Evolutionary conservation across 2,329 filamentous ascomycete genomes (phyloP).

Genomic region (Cordyceps fumosorosea): DNA sequence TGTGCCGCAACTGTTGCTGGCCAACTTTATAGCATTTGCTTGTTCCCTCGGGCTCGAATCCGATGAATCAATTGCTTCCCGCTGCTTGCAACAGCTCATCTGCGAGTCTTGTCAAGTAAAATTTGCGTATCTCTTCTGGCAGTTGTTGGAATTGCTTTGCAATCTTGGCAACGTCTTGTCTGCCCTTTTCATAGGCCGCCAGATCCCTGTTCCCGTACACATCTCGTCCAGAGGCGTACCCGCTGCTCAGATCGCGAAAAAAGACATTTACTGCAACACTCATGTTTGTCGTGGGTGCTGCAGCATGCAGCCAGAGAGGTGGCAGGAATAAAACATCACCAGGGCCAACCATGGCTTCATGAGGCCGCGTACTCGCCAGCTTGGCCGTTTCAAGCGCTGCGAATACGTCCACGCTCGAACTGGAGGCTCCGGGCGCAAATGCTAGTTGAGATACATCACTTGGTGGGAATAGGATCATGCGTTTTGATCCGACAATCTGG

Average conservation of each 20-base stretch:
- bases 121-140: conserved; percentile 59
- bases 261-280: conserved; percentile 87
- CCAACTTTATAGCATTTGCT: not conserved
- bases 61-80: conserved; percentile 14
- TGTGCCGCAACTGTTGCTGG: too few species aligned
- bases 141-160: conserved; percentile 56
- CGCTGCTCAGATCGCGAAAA: conserved; percentile 63
- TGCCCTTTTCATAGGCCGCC: conserved; percentile 74
- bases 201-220: conserved; percentile 86
- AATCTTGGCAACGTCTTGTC: conserved; percentile 65
- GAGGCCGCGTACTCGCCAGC: conserved; percentile 49
- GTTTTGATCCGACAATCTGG: conserved; percentile 69
- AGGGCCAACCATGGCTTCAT: conserved; percentile 58
- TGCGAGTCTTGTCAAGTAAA: conserved; percentile 68
- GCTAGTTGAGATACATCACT: conserved; percentile 62
- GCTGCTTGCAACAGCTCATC: conserved; percentile 49
- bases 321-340: conserved; percentile 79
- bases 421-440: conserved; percentile 72
- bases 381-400: conserved; percentile 33
- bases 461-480: conserved; percentile 71
- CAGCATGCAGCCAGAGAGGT: conserved; percentile 77
- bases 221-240: conserved; percentile 69
- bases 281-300: conserved; percentile 47
- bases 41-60: not conserved
- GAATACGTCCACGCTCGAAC: conserved; percentile 71